Conservation (phyloP, 495 filamentous ascomycete genomes). For the Talaromyces stipitatus region DNA sequence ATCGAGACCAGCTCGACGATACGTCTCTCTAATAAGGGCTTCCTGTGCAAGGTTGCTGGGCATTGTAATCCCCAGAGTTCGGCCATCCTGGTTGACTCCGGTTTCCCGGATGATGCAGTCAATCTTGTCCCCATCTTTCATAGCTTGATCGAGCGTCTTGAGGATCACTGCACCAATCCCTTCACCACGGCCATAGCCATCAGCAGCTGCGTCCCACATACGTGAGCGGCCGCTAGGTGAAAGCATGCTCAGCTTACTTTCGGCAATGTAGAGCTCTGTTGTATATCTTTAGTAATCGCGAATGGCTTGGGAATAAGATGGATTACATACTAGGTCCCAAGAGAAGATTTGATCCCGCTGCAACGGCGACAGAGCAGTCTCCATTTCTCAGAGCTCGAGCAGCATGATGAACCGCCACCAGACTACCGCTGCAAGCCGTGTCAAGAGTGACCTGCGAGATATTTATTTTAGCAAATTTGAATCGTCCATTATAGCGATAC, state of each 20-base stretch:
- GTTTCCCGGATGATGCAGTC: conserved; percentile 25
- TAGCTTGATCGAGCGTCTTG: conserved; percentile 25
- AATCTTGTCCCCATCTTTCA: conserved; percentile 19
- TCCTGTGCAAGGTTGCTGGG: conserved; percentile 20
- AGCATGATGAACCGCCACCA: conserved; percentile 39
- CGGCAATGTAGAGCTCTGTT: no score
- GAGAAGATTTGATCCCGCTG: conserved; percentile 13
- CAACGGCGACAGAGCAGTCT: conserved; percentile 22
- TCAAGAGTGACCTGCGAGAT: conserved; percentile 36
- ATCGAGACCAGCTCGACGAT: conserved; percentile 23
- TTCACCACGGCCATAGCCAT: conserved; percentile 43
- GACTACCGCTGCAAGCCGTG: conserved; percentile 49
- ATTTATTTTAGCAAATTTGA: not conserved
- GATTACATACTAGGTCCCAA: conserved; percentile 4
- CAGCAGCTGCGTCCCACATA: conserved; percentile 35
- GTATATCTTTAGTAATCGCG: not conserved
- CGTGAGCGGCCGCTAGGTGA: conserved; percentile 18
- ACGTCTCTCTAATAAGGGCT: conserved; percentile 20
- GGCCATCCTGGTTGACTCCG: conserved; percentile 24
- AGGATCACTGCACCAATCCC: conserved; percentile 32
- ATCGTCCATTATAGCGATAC: no score
- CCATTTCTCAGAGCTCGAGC: conserved; percentile 30
- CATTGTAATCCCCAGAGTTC: conserved; percentile 18
- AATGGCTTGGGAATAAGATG: not conserved
- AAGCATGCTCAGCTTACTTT: conserved; percentile 27